A percentile compares a stretch with the other conserved stretches of the same genome.
Evolutionary conservation across 345 rosid species (phyloP).

Genomic region (Fremontodendron californicum): DNA sequence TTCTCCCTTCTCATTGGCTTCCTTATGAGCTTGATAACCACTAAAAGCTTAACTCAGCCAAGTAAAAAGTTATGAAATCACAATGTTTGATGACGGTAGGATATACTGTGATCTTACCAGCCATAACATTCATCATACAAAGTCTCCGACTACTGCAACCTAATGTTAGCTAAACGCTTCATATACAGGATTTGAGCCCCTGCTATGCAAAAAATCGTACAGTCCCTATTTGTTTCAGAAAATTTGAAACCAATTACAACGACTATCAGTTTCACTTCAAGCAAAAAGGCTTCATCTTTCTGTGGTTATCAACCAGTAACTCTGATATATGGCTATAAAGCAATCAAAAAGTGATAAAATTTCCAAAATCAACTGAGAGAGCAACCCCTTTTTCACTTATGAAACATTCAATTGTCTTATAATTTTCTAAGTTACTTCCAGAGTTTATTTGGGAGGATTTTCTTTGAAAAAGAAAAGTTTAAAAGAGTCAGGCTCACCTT

Average conservation of each 20-base stretch:
- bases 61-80: background rate
- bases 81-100: background rate
- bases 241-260: no score
- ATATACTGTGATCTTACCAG: background rate
- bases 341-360: background rate
- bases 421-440: background rate
- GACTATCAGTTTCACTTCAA: background rate
- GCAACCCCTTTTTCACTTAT: background rate
- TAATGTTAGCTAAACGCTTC: background rate
- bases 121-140: background rate
- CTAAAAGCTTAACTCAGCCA: background rate
- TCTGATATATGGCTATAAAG: background rate
- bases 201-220: no score
- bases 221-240: no score
- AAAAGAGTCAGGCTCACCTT: slow-evolving; percentile 34
- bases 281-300: background rate
- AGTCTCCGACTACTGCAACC: background rate
- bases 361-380: background rate
- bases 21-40: background rate
- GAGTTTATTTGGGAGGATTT: no score
- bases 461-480: no score
- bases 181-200: background rate
- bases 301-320: background rate
- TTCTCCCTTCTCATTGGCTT: background rate
- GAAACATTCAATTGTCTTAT: background rate